Evolutionary conservation across 106 monocot genomes (phyloP).

Genomic region (Acanthochlamys bracteata): DNA sequence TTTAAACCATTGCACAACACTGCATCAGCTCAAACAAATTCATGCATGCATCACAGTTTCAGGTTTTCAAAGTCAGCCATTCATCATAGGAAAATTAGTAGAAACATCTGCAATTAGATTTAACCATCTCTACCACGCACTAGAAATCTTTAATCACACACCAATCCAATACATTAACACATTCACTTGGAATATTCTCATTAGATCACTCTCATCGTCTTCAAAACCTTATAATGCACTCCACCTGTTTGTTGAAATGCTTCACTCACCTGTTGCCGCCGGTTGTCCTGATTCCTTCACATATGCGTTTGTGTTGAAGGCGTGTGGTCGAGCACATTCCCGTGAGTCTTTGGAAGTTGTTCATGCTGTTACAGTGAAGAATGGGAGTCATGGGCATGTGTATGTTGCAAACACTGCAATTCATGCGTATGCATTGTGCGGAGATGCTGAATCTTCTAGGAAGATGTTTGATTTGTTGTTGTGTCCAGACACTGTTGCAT

Average conservation of each 20-base stretch:
- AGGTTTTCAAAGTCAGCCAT: constrained; percentile 13
- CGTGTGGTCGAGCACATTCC: constrained; percentile 12
- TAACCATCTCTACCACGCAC: constrained; percentile 3
- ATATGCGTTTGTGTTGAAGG: constrained; percentile 18
- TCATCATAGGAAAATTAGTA: constrained; percentile 13
- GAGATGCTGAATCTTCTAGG: constrained; percentile 7
- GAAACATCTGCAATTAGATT: neutral
- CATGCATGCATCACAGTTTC: constrained; percentile 18
- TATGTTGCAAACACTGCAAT: constrained; percentile 12
- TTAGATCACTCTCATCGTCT: constrained; percentile 9
- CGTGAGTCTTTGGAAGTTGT: neutral
- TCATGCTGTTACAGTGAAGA: constrained; percentile 8
- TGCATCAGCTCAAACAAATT: constrained; percentile 19
- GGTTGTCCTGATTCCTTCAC: constrained; percentile 11
- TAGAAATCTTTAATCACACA: constrained; percentile 7
- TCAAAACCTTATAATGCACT: constrained; percentile 15
- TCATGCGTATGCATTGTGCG: constrained; percentile 23
- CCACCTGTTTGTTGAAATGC: constrained; percentile 21
- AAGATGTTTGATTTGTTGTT: constrained; percentile 8
- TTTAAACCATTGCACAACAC: constrained; percentile 1
- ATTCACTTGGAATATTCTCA: constrained; percentile 2
- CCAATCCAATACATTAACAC: neutral
- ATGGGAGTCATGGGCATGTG: neutral
- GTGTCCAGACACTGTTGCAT: neutral
- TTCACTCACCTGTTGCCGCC: constrained; percentile 3